These are phyloP conservation scores for Chalara sp. DNA, from an alignment of 2,329 filamentous ascomycete genomes.

Conservation along the genomic window DNA sequence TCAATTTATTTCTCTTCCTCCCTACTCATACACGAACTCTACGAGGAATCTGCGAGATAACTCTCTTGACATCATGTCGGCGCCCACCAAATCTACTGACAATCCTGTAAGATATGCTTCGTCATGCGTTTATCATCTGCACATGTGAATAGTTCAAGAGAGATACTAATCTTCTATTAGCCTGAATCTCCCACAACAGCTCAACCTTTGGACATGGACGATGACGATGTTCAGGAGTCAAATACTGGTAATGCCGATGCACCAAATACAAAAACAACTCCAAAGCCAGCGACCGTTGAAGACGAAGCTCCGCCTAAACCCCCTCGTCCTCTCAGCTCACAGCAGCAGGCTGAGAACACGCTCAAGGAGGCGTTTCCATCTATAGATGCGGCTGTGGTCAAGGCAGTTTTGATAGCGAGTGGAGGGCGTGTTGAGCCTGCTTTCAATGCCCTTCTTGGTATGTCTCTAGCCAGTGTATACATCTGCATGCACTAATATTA, in stretches of 20 bases:
- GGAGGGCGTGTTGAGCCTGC: constrained; percentile 83
- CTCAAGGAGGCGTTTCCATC: constrained; percentile 89
- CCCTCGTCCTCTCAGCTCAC: constrained; percentile 72
- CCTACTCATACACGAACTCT: no score
- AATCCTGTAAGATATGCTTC: constrained; percentile 31
- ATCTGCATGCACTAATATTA: constrained; percentile 2
- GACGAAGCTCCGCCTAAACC: constrained; percentile 67
- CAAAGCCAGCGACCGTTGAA: constrained; percentile 37
- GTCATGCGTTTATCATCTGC: no score
- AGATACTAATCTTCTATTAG: constrained; percentile 5
- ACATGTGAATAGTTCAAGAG: no score
- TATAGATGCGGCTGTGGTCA: constrained; percentile 75
- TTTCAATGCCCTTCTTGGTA: constrained; percentile 89
- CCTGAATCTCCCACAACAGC: constrained; percentile 61
- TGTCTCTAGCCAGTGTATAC: constrained; percentile 14
- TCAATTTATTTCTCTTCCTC: no score
- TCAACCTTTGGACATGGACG: constrained; percentile 59
- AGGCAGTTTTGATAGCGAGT: constrained; percentile 81
- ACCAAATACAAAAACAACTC: constrained; percentile 35
- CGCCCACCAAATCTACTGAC: constrained; percentile 31
- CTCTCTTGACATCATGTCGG: constrained; percentile 32
- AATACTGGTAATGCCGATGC: constrained; percentile 44
- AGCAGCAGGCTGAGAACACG: constrained; percentile 79
- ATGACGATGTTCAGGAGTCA: constrained; percentile 62
- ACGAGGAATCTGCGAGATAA: no score